Conservation (phyloP, 371 early-diverging fungal genomes). For the Mucor piriformis region DNA sequence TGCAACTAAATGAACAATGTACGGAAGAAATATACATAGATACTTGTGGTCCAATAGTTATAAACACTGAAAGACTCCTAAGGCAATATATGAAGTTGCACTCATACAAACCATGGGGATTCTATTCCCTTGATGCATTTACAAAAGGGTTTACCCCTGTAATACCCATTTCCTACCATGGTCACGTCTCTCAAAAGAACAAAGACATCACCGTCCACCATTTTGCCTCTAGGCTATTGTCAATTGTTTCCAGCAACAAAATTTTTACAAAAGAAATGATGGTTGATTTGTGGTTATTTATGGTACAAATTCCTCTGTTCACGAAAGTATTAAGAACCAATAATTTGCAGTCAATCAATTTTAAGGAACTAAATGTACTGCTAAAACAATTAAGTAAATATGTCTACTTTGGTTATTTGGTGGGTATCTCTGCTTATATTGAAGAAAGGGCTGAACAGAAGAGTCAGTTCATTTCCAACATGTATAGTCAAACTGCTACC, state of each 20-base stretch:
- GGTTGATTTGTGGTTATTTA: constrained; percentile 4
- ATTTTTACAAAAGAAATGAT: constrained; percentile 5
- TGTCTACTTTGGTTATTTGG: constrained; percentile 2
- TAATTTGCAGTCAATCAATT: constrained; percentile 2
- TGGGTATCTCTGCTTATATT: constrained; percentile 3
- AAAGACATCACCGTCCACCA: constrained; percentile 5
- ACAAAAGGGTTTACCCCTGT: constrained; percentile 5
- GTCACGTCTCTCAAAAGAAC: constrained; percentile 6
- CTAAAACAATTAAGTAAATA: neutral
- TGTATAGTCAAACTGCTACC: constrained; percentile 3
- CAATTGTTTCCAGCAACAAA: constrained; percentile 2
- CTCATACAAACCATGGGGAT: constrained; percentile 6
- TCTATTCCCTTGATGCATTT: constrained; percentile 5
- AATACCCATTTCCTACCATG: constrained; percentile 6
- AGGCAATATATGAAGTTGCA: constrained; percentile 6
- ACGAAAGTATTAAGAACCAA: constrained; percentile 2
- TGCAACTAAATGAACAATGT: constrained; percentile 6
- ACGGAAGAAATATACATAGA: constrained; percentile 5
- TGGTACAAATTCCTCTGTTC: constrained; percentile 5
- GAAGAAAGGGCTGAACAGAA: constrained; percentile 3
- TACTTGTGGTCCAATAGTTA: constrained; percentile 5
- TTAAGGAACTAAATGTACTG: neutral
- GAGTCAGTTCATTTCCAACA: constrained; percentile 4
- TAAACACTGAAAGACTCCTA: constrained; percentile 6
- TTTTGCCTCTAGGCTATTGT: constrained; percentile 1